Base-by-base conservation (phyloP, 1,139 yeast genomes). In the Geotrichum cucujoidarum region DNA sequence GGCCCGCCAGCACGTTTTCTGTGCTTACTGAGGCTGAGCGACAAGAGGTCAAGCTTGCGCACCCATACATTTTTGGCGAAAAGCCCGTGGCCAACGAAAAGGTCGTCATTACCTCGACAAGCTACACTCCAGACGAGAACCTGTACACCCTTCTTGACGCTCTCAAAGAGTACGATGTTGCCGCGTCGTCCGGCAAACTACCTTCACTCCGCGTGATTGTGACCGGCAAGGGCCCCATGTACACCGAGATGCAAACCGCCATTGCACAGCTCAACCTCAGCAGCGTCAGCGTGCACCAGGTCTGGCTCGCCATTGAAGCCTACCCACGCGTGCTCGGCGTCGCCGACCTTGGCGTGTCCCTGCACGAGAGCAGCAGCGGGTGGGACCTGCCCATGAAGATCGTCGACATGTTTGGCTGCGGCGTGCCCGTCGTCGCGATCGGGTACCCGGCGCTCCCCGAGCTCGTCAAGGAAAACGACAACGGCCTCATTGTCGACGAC, bases 381-480 rank as follows among this genome's bases (percentile, higher is more conserved):
- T 74, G 87, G 52, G 99, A 94, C 61, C 72, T 94, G 51, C 99
- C 99, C 0, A 94, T 94, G 99, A 94, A 94, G 65, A 86, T 92
- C 36, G 83, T 92, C 7, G 99, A 92, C 61, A 82, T 92, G 76
- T 90, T 90, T 71, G 98, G 98, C 0, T 87, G 95, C 55, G 98
- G 98, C 0, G 71, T 92, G 6, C 99, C 98, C 1, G 97, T 89
- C 0, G 72, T 90, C 2, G 80, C 96, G 0, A 70, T 90, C 49
- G 70, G 74, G 35, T 92, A 86, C 63, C 81, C 84, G 0, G 94
- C 95, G 36, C 50, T 64, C 7, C 55, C 55, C 2, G 71, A 68
- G 40, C 56, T 68, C 16, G 63, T 69, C 3, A 64, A 67, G 43
- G 71, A 72, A 44, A 69, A 67, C 31, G 63, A 59, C 30, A 75